Evolutionary conservation across 2,329 filamentous ascomycete genomes (phyloP), one percentile per base, ranked within the genome.

Genomic region (Karstenula rhodostoma): DNA sequence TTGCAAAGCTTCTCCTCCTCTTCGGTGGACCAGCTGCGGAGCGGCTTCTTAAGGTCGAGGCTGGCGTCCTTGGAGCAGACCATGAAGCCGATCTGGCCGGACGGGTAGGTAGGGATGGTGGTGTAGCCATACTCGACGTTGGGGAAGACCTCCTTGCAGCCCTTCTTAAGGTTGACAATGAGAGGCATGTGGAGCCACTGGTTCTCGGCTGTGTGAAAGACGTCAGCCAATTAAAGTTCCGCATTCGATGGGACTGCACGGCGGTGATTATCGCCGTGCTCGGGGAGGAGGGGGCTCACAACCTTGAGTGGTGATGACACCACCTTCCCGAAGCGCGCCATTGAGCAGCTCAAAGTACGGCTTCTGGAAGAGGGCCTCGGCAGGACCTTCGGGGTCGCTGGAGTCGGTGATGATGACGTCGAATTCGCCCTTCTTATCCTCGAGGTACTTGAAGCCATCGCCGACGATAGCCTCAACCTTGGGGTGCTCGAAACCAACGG

Each of bases 241-340:
- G 47, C 29, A 25, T 61, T 61, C 63, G 63, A 64, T 62, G 67
- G 56, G 52, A 37, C 56, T 60, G 52, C 35, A 56, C 56, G 35
- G 53, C 55, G 57, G 67, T 59, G 57, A 57, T 64, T 64, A 59
- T 61, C 52, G 32, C 57, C 58, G 50, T 61, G 69, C 65, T 68
- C 67, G 70, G 59, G 60, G 71, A 81, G 80, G 81, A 81, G 86
- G 87, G 89, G 90, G 89, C 93, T 87, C 93, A 96, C 93, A 96
- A 99, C 95, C 95, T 97, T 99, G 95, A 79, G 95, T 99, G 83
- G 93, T 94, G 84, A 99, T 98, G 78, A 99, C 93, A 85, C 95
- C 95, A 82, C 94, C 94, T 76, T 97, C 93, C 70, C 92, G 89
- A 73, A 98, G 89, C 73, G 95, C 95, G 76, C 90, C 91, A 80